phyloP scores from a whole-genome alignment of 176 grass and related monocot species.

The Cocos nucifera region DNA sequence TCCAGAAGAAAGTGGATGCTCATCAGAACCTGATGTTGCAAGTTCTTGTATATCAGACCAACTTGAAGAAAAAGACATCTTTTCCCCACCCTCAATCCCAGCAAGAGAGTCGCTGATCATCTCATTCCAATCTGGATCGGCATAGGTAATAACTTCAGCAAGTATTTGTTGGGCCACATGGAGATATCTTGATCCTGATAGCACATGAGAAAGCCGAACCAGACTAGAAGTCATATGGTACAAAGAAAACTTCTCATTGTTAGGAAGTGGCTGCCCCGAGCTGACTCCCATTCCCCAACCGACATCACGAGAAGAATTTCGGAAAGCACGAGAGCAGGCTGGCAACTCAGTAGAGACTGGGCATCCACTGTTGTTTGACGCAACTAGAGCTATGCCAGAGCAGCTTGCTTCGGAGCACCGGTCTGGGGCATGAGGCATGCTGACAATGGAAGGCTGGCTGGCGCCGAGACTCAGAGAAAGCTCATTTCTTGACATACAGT shows the following conservation, averaged over 20 bases:
- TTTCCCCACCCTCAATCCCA: slow-evolving; percentile 15
- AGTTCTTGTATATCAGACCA: slow-evolving; percentile 15
- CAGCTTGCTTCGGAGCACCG: slow-evolving; percentile 47
- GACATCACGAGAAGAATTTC: neutral
- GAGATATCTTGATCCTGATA: slow-evolving; percentile 52
- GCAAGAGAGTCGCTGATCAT: neutral
- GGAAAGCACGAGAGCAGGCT: neutral
- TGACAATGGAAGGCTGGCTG: slow-evolving; percentile 16
- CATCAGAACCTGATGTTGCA: slow-evolving; percentile 23
- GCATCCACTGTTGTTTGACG: slow-evolving; percentile 3
- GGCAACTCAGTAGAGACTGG: neutral
- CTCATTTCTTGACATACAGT: slow-evolving; percentile 34
- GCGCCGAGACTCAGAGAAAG: slow-evolving; percentile 51
- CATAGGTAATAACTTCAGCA: slow-evolving; percentile 32
- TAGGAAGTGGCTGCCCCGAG: neutral
- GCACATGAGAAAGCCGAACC: slow-evolving; percentile 26
- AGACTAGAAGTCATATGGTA: slow-evolving; percentile 12
- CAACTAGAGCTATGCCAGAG: slow-evolving; percentile 41
- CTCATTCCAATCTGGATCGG: slow-evolving; percentile 27
- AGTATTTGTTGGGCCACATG: slow-evolving; percentile 48
- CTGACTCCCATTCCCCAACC: neutral
- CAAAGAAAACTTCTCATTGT: slow-evolving; percentile 1
- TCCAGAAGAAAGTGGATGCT: slow-evolving; percentile 12
- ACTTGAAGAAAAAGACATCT: slow-evolving; percentile 27
- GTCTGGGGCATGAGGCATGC: slow-evolving; percentile 26